A percentile compares a stretch with the other conserved stretches of the same genome.
Conservation (phyloP, 768 basidiomycete genomes). For the Hemileccinum impolitum region DNA sequence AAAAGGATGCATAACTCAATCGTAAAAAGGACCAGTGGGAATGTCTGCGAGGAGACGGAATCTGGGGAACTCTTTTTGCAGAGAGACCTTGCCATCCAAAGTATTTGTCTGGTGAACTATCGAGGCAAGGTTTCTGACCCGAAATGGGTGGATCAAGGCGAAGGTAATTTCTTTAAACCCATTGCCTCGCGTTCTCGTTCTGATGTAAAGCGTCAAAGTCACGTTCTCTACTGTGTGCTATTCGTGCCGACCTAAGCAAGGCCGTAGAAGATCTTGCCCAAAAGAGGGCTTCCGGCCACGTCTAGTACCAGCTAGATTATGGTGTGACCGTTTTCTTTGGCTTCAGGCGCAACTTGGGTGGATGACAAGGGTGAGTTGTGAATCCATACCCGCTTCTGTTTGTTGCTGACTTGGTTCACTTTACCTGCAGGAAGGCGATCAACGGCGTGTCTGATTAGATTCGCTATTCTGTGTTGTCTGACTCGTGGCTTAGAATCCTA, state of each 20-base stretch:
- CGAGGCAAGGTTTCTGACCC: constrained; percentile 8
- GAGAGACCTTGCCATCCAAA: constrained; percentile 6
- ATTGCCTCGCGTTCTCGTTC: background rate
- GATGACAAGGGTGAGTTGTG: constrained; percentile 6
- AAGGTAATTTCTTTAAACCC: background rate
- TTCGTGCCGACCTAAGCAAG: background rate
- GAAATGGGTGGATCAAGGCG: constrained; percentile 15
- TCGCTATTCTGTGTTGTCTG: background rate
- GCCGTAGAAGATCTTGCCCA: background rate
- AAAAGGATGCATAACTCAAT: constrained; percentile 1
- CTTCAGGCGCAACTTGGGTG: constrained; percentile 7
- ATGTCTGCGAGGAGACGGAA: constrained; percentile 4
- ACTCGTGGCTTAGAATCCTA: background rate
- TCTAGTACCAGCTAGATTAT: constrained; percentile 13
- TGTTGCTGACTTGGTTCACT: background rate
- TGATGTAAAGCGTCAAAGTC: background rate
- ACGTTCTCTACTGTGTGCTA: constrained; percentile 5
- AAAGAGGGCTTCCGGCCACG: background rate
- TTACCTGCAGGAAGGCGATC: constrained; percentile 1
- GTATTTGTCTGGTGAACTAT: constrained; percentile 6
- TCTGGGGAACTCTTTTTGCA: constrained; percentile 7
- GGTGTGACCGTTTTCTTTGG: constrained; percentile 12
- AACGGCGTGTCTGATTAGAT: background rate
- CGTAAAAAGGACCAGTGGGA: constrained; percentile 11
- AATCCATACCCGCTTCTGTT: background rate